Conservation (phyloP, 306 rosid genomes). For the Vicia faba region DNA sequence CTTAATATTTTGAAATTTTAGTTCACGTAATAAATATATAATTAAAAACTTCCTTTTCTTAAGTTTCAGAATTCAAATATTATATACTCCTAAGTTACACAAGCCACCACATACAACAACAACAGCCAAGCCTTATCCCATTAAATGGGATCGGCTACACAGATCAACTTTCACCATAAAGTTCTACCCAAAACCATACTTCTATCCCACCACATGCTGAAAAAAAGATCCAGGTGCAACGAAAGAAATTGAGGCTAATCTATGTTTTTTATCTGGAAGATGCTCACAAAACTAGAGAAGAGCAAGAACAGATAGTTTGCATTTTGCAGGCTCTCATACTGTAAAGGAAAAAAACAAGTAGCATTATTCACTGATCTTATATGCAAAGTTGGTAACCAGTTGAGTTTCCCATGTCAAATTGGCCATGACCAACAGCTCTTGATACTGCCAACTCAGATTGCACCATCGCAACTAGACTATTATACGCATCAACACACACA, state of each 20-base stretch:
- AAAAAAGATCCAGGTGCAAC: slow-evolving; percentile 14
- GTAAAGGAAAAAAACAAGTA: slow-evolving; percentile 16
- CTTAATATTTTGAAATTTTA: neutral
- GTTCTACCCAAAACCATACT: no score
- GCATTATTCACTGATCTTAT: slow-evolving; percentile 6
- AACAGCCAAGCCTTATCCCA: no score
- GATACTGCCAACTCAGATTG: neutral
- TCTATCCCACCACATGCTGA: slow-evolving; percentile 6
- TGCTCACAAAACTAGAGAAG: neutral
- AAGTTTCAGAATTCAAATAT: neutral
- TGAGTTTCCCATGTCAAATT: slow-evolving; percentile 20
- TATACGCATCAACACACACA: slow-evolving; percentile 11
- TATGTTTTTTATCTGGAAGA: neutral
- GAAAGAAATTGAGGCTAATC: slow-evolving; percentile 23
- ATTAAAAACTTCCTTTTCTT: neutral
- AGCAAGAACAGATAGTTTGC: slow-evolving; percentile 4
- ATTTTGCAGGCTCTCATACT: slow-evolving; percentile 18
- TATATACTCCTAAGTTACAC: slow-evolving; percentile 1
- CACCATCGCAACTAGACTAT: slow-evolving; percentile 13
- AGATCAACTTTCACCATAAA: no score
- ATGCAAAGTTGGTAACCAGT: slow-evolving; percentile 13
- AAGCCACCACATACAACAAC: slow-evolving; percentile 1
- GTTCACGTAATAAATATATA: neutral
- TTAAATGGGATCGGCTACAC: no score
- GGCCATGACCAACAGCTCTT: slow-evolving; percentile 12